A percentile compares a stretch with the other conserved stretches of the same genome.
These are phyloP conservation scores for Cyberlindnera misumaiensis DNA, from an alignment of 805 yeast species.

Conservation along the genomic window DNA sequence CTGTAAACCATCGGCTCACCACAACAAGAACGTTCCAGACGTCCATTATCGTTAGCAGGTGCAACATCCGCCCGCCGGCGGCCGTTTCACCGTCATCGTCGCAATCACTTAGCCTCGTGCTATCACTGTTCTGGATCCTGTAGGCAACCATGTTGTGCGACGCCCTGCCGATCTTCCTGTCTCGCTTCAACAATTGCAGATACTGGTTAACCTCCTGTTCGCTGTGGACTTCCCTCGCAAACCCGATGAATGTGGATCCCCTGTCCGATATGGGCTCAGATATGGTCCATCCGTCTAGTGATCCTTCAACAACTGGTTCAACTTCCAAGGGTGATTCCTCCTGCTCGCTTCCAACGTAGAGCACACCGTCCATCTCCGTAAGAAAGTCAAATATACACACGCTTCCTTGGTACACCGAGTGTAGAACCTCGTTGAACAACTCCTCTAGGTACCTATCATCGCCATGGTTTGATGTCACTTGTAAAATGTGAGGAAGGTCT, in stretches of 20 bases:
- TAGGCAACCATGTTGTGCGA: slow-evolving; percentile 83
- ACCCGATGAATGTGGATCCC: slow-evolving; percentile 80
- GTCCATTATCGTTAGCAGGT: slow-evolving; percentile 66
- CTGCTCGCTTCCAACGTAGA: slow-evolving; percentile 28
- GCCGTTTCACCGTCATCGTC: slow-evolving; percentile 98
- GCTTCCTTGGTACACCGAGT: slow-evolving; percentile 49
- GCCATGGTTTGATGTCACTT: slow-evolving; percentile 35
- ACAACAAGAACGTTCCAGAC: slow-evolving; percentile 76
- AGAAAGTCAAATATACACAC: slow-evolving; percentile 80
- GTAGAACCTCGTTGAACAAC: slow-evolving; percentile 45
- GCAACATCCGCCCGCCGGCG: slow-evolving; percentile 84
- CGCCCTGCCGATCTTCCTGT: slow-evolving; percentile 61
- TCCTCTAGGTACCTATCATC: slow-evolving; percentile 41
- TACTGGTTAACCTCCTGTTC: slow-evolving; percentile 60
- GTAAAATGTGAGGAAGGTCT: slow-evolving; percentile 55
- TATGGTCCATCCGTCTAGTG: slow-evolving; percentile 64
- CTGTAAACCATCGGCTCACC: slow-evolving; percentile 88
- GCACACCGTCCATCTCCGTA: slow-evolving; percentile 53
- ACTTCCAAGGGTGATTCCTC: slow-evolving; percentile 4
- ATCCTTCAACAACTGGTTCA: slow-evolving; percentile 28
- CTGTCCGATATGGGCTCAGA: slow-evolving; percentile 79
- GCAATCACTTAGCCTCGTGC: slow-evolving; percentile 67
- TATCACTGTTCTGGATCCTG: slow-evolving; percentile 52
- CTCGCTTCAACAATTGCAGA: slow-evolving; percentile 48
- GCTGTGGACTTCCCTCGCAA: slow-evolving; percentile 53